phyloP scores from a whole-genome alignment of 2,329 filamentous ascomycete species.

The Aspergillus eucalypticola region DNA sequence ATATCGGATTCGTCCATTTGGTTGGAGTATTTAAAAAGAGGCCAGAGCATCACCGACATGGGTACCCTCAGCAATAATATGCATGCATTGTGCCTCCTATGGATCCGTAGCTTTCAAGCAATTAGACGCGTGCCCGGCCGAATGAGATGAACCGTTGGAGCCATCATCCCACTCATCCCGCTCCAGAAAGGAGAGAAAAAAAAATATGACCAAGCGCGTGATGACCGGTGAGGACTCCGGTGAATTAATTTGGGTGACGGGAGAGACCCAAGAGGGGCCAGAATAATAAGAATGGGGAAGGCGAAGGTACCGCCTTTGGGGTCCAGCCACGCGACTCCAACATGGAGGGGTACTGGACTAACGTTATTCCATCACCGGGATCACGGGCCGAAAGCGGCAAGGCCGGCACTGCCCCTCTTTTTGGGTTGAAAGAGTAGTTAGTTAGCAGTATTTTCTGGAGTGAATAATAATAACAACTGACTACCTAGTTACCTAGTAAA shows the following conservation, averaged over 20 bases:
- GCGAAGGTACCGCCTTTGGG: background rate
- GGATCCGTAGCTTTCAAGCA: background rate
- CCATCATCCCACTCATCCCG: background rate
- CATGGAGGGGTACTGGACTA: conserved; percentile 16
- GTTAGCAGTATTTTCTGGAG: background rate
- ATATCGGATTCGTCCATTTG: background rate
- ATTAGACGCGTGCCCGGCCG: background rate
- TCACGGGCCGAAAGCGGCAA: conserved; percentile 19
- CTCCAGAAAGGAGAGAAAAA: background rate
- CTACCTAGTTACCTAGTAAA: too few relatives aligned
- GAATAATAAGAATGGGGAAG: background rate
- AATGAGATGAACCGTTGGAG: background rate
- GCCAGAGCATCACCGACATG: background rate
- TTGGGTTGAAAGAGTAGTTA: background rate
- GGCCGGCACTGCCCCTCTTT: conserved; percentile 20
- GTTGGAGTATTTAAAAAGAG: background rate
- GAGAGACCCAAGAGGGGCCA: conserved; percentile 9
- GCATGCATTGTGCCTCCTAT: background rate
- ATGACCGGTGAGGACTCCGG: conserved; percentile 20
- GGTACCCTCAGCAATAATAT: background rate
- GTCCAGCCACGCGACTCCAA: conserved; percentile 2
- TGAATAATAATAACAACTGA: background rate
- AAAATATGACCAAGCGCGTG: conserved; percentile 22
- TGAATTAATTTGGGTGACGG: conserved; percentile 26
- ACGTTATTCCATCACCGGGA: conserved; percentile 15